Conservation (phyloP, 305 asterid species). For the Solanum hybrid region DNA sequence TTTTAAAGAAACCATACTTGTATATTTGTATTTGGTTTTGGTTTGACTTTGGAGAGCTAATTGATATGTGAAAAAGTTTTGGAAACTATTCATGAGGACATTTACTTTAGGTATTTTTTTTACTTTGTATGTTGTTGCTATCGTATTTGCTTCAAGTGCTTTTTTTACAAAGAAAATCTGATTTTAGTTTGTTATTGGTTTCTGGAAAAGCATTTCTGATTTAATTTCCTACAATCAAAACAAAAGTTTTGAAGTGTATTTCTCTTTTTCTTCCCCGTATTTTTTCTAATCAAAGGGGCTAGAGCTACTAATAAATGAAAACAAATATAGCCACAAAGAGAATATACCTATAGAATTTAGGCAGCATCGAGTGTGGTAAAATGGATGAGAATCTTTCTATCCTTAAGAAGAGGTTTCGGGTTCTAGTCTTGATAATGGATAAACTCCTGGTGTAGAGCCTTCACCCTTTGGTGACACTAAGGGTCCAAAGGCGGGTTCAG, state of each 20-base stretch:
- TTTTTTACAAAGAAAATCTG: background rate
- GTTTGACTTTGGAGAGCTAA: background rate
- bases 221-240: background rate
- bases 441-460: background rate
- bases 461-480: background rate
- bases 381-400: background rate
- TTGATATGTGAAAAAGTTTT: background rate
- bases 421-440: background rate
- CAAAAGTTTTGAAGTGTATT: background rate
- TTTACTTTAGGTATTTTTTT: background rate
- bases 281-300: background rate
- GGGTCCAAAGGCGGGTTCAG: background rate
- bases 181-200: background rate
- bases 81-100: background rate
- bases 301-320: background rate
- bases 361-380: background rate
- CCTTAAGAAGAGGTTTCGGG: background rate
- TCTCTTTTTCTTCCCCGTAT: background rate
- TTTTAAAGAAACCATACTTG: background rate
- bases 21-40: background rate
- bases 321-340: background rate
- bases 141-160: background rate
- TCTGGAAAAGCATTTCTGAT: background rate
- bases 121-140: background rate
- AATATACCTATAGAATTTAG: background rate